phyloP scores from a whole-genome alignment of 1,284 basidiomycete genomes.

The Schizophyllum commune region DNA sequence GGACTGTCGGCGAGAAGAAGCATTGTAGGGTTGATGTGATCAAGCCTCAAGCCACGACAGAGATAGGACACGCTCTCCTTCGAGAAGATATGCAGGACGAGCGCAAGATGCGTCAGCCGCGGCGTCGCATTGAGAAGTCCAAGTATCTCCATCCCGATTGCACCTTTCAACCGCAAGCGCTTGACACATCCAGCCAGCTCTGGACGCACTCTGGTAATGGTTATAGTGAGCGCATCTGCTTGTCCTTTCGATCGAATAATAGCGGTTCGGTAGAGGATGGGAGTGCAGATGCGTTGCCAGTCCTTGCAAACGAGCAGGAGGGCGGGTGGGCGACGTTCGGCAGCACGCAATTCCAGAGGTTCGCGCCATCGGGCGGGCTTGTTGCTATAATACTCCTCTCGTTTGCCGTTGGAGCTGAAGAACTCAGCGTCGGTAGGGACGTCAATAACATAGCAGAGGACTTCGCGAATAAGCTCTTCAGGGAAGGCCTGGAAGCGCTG shows the following conservation, averaged over 20 bases:
- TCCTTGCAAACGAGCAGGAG: slow-evolving; percentile 11
- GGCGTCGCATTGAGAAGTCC: slow-evolving; percentile 4
- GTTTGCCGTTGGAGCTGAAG: neutral
- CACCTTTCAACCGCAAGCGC: slow-evolving; percentile 7
- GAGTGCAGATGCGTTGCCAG: slow-evolving; percentile 11
- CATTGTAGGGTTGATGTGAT: neutral
- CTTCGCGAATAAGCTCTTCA: slow-evolving; percentile 7
- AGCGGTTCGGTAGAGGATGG: slow-evolving; percentile 8
- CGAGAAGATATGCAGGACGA: neutral
- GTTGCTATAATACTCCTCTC: neutral
- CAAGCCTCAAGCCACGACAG: neutral
- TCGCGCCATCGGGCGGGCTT: neutral
- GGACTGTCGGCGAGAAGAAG: neutral
- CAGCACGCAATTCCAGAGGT: neutral
- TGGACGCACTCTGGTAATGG: neutral
- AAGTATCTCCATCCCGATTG: slow-evolving; percentile 3
- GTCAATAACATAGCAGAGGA: slow-evolving; percentile 4
- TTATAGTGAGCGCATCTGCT: slow-evolving; percentile 5
- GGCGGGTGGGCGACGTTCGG: neutral
- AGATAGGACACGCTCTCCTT: neutral
- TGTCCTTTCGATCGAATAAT: slow-evolving; percentile 10
- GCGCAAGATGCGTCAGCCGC: neutral
- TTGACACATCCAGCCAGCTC: slow-evolving; percentile 7
- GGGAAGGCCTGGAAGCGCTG: neutral
- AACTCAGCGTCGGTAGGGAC: neutral